phyloP scores from a whole-genome alignment of 1,284 basidiomycete genomes.

The Phellopilus nigrolimitatus region DNA sequence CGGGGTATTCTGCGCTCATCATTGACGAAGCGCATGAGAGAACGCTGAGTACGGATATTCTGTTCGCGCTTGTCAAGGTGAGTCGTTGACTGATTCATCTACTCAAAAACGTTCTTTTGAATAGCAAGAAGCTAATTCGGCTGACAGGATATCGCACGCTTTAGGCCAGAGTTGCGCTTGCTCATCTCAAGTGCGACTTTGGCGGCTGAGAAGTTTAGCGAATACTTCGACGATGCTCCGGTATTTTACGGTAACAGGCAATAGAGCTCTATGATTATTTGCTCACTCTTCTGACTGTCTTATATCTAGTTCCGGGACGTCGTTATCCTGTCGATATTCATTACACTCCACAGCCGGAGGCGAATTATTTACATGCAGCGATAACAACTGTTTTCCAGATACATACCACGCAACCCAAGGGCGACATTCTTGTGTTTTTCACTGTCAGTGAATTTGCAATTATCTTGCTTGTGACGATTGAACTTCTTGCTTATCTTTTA shows the following conservation, averaged over 20 bases:
- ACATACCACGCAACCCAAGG: slow-evolving; percentile 96
- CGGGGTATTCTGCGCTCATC: slow-evolving; percentile 87
- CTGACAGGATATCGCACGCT: slow-evolving; percentile 89
- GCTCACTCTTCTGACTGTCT: no score
- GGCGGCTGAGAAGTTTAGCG: slow-evolving; percentile 94
- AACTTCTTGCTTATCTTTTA: slow-evolving; percentile 1
- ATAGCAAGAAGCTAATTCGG: slow-evolving; percentile 18
- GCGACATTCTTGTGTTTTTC: slow-evolving; percentile 97
- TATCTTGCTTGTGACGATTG: not conserved
- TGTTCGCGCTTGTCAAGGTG: slow-evolving; percentile 96
- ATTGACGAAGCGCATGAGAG: slow-evolving; percentile 98
- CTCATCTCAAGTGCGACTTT: slow-evolving; percentile 96
- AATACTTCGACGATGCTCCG: slow-evolving; percentile 92
- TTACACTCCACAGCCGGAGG: slow-evolving; percentile 96
- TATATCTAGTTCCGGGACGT: slow-evolving; percentile 80
- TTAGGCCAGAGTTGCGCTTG: slow-evolving; percentile 86
- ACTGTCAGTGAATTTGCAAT: slow-evolving; percentile 53
- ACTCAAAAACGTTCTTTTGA: slow-evolving; percentile 22
- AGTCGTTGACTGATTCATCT: slow-evolving; percentile 32
- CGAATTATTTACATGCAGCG: slow-evolving; percentile 97
- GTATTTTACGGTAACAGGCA: slow-evolving; percentile 88
- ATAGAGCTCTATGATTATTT: no score
- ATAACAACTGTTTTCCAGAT: slow-evolving; percentile 99
- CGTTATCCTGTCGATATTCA: slow-evolving; percentile 98
- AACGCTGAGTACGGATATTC: slow-evolving; percentile 93